Evolutionary conservation across 192 early-diverging fungal genomes (phyloP).

Genomic region (Coemansia sp.): DNA sequence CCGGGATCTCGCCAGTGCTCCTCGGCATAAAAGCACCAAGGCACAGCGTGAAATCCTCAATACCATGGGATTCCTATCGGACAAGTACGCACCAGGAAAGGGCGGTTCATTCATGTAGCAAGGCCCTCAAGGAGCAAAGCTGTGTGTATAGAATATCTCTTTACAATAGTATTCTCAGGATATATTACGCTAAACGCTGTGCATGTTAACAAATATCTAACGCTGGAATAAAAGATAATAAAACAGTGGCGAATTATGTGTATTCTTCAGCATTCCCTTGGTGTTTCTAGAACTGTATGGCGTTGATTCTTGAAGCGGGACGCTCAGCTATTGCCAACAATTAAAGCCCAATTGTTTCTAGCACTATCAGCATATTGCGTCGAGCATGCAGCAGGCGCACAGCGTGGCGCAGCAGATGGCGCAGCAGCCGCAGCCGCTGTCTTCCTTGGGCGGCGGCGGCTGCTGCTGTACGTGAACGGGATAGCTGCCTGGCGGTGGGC

Average conservation of each 20-base stretch:
- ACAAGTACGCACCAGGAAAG: constrained; percentile 44
- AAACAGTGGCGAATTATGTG: too few species aligned
- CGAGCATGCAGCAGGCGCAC: constrained; percentile 3
- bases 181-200: too few species aligned
- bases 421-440: background rate
- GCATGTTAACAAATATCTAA: too few species aligned
- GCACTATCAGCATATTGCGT: background rate
- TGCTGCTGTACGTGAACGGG: background rate
- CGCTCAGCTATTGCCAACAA: too few species aligned
- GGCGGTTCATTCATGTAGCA: constrained; percentile 24
- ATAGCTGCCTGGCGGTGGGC: too few species aligned
- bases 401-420: constrained; percentile 2
- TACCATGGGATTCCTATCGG: constrained; percentile 22
- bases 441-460: background rate
- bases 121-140: too few species aligned
- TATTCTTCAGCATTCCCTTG: too few species aligned
- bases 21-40: background rate
- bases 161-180: too few species aligned
- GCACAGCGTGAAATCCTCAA: constrained; percentile 29
- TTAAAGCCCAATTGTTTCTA: background rate
- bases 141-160: too few species aligned
- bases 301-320: too few species aligned
- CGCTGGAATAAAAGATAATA: too few species aligned
- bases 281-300: too few species aligned
- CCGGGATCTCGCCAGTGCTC: constrained; percentile 25